Conservation (phyloP, 768 basidiomycete genomes). For the Auricularia heimuer region DNA sequence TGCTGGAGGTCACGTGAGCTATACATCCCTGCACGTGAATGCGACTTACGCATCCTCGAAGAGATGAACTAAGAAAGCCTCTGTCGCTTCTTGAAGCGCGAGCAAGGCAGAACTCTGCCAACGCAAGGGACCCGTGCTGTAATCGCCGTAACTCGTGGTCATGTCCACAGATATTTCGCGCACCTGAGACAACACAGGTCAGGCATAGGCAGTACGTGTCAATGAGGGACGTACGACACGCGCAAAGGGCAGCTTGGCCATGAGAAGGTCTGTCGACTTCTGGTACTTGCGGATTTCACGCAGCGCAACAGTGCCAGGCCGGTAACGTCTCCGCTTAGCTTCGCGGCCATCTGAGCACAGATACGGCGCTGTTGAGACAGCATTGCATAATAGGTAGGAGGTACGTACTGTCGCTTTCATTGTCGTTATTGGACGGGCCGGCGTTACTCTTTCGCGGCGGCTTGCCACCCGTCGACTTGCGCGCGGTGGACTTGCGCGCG, state of each 20-base stretch:
- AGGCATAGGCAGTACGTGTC: conserved; percentile 1
- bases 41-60: conserved; percentile 94
- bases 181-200: conserved; percentile 44
- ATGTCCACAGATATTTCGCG: conserved; percentile 91
- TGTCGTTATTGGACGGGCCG: conserved; percentile 4
- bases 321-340: conserved; percentile 53
- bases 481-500: conserved; percentile 40
- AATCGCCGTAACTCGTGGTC: conserved; percentile 64
- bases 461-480: conserved; percentile 74
- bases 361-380: neutral
- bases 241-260: conserved; percentile 85
- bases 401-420: conserved; percentile 5
- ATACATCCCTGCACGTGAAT: conserved; percentile 5
- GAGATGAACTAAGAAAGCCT: conserved; percentile 88
- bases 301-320: conserved; percentile 84
- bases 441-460: conserved; percentile 28
- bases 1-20: conserved; percentile 36
- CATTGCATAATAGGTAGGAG: neutral
- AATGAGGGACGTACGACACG: conserved; percentile 57
- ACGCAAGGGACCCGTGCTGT: conserved; percentile 52
- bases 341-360: conserved; percentile 7
- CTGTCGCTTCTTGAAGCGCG: conserved; percentile 94
- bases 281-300: conserved; percentile 93
- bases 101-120: conserved; percentile 95
- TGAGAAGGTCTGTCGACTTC: conserved; percentile 79